These are phyloP conservation scores for Sclerotinia subarctica DNA, from an alignment of 2,329 filamentous ascomycete species.

Conservation along the genomic window DNA sequence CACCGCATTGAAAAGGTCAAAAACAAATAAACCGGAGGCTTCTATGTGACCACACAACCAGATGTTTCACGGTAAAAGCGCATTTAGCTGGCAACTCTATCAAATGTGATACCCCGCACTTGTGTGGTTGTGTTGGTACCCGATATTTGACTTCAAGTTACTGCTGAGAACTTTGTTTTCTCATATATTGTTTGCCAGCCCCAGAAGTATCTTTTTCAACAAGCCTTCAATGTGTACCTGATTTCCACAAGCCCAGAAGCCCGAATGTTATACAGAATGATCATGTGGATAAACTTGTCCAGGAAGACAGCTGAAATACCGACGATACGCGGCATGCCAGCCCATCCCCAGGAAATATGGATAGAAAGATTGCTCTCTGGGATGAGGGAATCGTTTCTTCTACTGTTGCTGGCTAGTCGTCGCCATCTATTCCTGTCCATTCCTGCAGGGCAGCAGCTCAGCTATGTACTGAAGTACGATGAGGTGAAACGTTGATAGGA, in stretches of 20 bases:
- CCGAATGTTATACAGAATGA: slow-evolving; percentile 6
- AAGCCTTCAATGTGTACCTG: not conserved
- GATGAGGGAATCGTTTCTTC: not conserved
- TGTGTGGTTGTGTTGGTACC: not conserved
- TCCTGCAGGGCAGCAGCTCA: not conserved
- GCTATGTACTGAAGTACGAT: not conserved
- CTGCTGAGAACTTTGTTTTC: not conserved
- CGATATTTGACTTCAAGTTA: slow-evolving; percentile 1
- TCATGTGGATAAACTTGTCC: slow-evolving; percentile 15
- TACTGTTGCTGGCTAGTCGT: not conserved
- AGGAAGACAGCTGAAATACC: not conserved
- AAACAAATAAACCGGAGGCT: not conserved
- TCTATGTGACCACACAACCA: not conserved
- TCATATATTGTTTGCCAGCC: not conserved
- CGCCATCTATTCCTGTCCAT: not conserved
- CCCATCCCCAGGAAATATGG: not conserved
- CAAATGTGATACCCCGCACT: slow-evolving; percentile 9
- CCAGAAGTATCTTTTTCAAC: not conserved
- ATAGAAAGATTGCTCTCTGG: not conserved
- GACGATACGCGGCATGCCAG: slow-evolving; percentile 7
- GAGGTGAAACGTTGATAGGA: not conserved
- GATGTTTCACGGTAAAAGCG: not conserved
- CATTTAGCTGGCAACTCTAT: not conserved
- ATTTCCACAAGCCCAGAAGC: not conserved
- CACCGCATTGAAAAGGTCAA: not conserved